A percentile compares a stretch with the other conserved stretches of the same genome.
phyloP scores from a whole-genome alignment of 331 rosid species.

The Pyrus hybrid region DNA sequence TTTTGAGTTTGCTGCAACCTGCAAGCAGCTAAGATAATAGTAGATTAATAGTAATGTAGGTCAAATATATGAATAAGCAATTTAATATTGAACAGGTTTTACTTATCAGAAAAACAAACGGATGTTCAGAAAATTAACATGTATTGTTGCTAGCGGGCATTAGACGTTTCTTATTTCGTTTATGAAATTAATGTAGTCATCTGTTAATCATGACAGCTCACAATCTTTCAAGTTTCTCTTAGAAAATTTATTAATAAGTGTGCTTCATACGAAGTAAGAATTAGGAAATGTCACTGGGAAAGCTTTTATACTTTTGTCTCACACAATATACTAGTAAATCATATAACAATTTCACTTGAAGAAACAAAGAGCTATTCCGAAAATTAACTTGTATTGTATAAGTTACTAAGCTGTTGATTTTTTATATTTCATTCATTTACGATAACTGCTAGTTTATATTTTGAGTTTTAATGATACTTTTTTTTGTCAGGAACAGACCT shows the following conservation, averaged over 20 bases:
- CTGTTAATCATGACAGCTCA: background rate
- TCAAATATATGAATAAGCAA: background rate
- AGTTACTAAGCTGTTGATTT: background rate
- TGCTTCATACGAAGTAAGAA: no score
- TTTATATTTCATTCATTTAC: background rate
- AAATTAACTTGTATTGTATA: background rate
- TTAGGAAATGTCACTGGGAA: background rate
- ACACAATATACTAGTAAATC: background rate
- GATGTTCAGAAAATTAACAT: background rate
- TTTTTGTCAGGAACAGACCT: no score
- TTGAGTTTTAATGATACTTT: background rate
- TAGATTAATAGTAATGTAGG: constrained; percentile 10
- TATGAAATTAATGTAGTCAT: background rate
- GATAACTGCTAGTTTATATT: background rate
- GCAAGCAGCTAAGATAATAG: constrained; percentile 61
- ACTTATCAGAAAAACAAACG: background rate
- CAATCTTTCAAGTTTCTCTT: background rate
- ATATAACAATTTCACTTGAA: background rate
- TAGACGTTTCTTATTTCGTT: background rate
- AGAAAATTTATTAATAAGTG: no score
- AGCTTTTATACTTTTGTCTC: background rate
- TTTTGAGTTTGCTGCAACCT: constrained; percentile 67
- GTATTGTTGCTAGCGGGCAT: background rate
- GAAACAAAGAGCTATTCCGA: background rate
- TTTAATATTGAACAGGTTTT: background rate